Percentiles rank a stretch among this genome's conserved stretches.
Evolutionary conservation across 169 alveolate genomes (phyloP).

Genomic region (Amoebophrya sp.): DNA sequence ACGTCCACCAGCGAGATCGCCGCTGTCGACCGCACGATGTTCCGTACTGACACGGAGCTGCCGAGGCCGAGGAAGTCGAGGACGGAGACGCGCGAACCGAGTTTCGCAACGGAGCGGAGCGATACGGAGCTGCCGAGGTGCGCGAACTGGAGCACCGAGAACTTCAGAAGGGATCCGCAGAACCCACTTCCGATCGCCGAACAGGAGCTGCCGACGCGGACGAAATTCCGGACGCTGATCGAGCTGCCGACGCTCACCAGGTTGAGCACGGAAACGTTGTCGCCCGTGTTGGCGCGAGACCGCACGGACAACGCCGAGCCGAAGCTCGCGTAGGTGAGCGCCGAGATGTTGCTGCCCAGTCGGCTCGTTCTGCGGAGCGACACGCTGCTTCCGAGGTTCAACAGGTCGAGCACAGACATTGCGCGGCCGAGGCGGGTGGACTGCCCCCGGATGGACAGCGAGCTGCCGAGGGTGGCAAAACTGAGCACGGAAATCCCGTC

Average conservation of each 20-base stretch:
- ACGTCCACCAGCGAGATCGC: not conserved
- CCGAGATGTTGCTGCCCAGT: not conserved
- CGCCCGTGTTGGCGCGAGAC: not conserved
- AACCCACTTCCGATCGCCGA: not conserved
- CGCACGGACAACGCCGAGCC: not conserved
- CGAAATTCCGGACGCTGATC: not conserved
- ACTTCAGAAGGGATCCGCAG: not conserved
- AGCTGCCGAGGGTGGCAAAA: not conserved
- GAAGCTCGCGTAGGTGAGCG: not conserved
- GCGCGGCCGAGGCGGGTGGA: not conserved
- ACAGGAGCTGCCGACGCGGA: not conserved
- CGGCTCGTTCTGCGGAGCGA: not conserved
- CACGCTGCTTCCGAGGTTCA: not conserved
- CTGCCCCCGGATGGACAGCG: not conserved
- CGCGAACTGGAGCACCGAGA: not conserved
- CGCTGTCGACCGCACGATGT: not conserved
- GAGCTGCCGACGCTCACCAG: not conserved
- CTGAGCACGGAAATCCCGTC: not conserved
- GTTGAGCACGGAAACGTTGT: not conserved
- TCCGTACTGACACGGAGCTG: slow-evolving; percentile 3
- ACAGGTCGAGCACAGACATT: not conserved
- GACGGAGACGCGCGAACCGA: not conserved
- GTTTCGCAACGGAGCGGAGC: not conserved
- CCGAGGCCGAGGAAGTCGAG: not conserved
- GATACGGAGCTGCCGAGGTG: not conserved